Evolutionary conservation across 2,329 filamentous ascomycete species (phyloP).

Genomic region (Penicillium sp.): DNA sequence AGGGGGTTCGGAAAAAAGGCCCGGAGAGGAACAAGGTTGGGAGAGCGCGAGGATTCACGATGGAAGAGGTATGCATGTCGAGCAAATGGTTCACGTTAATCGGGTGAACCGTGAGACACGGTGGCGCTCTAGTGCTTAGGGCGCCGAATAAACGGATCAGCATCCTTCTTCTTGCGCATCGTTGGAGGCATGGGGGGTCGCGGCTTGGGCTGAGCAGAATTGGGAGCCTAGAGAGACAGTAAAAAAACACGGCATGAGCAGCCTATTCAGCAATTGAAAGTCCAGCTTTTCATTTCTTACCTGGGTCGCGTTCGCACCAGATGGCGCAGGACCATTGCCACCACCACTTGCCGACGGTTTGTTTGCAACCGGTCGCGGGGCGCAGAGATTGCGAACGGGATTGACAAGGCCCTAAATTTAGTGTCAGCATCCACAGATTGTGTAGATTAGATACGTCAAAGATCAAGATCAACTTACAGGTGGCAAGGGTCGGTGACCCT

Average conservation of each 20-base stretch:
- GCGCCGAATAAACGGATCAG: conserved; percentile 45
- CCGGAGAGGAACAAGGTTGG: neutral
- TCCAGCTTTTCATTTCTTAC: conserved; percentile 23
- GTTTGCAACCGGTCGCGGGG: conserved; percentile 29
- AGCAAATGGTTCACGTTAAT: neutral
- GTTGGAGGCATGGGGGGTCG: conserved; percentile 35
- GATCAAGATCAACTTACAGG: conserved; percentile 13
- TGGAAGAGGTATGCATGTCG: neutral
- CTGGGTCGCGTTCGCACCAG: conserved; percentile 17
- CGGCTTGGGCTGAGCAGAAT: conserved; percentile 18
- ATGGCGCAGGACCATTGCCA: conserved; percentile 17
- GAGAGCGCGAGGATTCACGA: neutral
- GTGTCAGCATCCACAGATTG: conserved; percentile 28
- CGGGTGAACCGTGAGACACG: neutral
- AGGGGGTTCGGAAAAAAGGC: neutral
- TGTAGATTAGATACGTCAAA: neutral
- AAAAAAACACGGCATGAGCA: conserved; percentile 14
- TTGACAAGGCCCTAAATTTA: conserved; percentile 39
- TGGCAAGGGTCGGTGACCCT: conserved; percentile 22
- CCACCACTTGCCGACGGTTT: conserved; percentile 12
- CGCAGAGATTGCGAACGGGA: conserved; percentile 42
- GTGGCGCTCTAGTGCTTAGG: conserved; percentile 30
- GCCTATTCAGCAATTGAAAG: conserved; percentile 4
- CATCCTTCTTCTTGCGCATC: conserved; percentile 43
- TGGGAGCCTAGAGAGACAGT: conserved; percentile 20